phyloP scores from a whole-genome alignment of 441 rosid genomes.

The Pelargonium myrrhifolium region DNA sequence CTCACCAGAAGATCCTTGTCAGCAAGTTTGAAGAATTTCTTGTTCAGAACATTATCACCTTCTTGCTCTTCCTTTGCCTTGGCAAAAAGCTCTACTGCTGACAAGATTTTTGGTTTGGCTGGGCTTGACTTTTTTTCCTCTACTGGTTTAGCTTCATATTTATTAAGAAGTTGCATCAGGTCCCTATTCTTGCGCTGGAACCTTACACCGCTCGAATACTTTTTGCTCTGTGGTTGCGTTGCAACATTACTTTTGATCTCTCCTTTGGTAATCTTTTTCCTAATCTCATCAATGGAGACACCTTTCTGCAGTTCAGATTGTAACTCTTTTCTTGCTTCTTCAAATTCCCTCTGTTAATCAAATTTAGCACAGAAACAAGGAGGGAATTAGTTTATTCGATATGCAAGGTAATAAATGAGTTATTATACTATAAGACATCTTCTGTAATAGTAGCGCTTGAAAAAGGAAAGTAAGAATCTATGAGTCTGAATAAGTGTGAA shows the following conservation, averaged over 20 bases:
- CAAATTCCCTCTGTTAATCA: constrained; percentile 47
- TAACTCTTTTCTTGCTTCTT: constrained; percentile 64
- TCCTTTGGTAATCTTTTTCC: constrained; percentile 48
- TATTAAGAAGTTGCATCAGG: constrained; percentile 51
- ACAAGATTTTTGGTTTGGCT: constrained; percentile 44
- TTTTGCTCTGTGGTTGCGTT: constrained; percentile 43
- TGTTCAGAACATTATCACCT: constrained; percentile 46
- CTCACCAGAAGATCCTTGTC: constrained; percentile 73
- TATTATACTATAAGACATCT: not conserved
- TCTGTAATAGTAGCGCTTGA: not conserved
- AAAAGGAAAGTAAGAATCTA: constrained; percentile 12
- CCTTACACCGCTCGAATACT: constrained; percentile 39
- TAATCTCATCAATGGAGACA: constrained; percentile 45
- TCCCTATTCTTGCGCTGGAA: constrained; percentile 78
- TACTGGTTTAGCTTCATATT: constrained; percentile 33
- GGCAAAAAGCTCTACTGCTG: constrained; percentile 55
- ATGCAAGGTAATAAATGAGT: not conserved
- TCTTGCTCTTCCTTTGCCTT: constrained; percentile 48
- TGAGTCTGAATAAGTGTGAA: constrained; percentile 12
- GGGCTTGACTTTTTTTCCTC: constrained; percentile 26
- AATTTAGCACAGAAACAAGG: not conserved
- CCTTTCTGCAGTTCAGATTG: constrained; percentile 56
- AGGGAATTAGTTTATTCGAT: not conserved
- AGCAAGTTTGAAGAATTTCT: constrained; percentile 61
- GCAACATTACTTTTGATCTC: constrained; percentile 48